Percentiles rank a stretch among this genome's conserved stretches.
These are phyloP conservation scores for Agapanthus africanus DNA, from an alignment of 106 monocot species.

Conservation along the genomic window DNA sequence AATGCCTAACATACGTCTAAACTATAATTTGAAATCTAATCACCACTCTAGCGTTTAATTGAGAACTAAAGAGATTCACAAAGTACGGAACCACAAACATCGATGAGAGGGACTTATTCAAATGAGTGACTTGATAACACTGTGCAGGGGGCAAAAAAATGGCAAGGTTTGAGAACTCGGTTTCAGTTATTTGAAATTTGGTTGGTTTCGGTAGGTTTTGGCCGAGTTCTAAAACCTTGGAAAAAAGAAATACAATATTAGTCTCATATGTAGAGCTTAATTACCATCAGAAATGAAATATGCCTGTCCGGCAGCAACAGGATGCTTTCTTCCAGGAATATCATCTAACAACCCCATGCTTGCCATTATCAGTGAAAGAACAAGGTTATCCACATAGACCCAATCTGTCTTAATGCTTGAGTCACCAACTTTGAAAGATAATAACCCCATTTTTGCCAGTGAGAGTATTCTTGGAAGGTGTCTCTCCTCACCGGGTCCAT, in stretches of 20 bases:
- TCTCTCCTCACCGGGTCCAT: slow-evolving; percentile 96
- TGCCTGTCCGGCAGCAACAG: slow-evolving; percentile 85
- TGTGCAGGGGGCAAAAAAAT: too few relatives aligned
- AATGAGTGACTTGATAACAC: not conserved
- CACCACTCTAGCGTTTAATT: not conserved
- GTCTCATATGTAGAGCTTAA: not conserved
- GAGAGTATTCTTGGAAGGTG: slow-evolving; percentile 85
- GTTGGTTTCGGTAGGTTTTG: too few relatives aligned
- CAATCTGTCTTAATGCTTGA: slow-evolving; percentile 76
- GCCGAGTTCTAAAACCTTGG: too few relatives aligned
- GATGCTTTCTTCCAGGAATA: slow-evolving; percentile 61
- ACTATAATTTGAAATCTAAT: not conserved
- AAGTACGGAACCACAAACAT: too few relatives aligned
- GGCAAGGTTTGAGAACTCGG: too few relatives aligned
- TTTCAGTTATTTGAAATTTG: too few relatives aligned
- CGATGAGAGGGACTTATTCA: too few relatives aligned
- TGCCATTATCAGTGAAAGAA: slow-evolving; percentile 81
- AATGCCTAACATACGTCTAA: not conserved
- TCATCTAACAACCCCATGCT: slow-evolving; percentile 91
- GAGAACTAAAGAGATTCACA: not conserved
- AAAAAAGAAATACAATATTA: not conserved
- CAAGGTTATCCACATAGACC: slow-evolving; percentile 94
- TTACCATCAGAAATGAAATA: slow-evolving; percentile 99
- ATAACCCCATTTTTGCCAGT: slow-evolving; percentile 72
- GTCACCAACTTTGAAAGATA: slow-evolving; percentile 69